phyloP scores from a whole-genome alignment of 1,284 basidiomycete genomes.

The Cystodermella granulosa region DNA sequence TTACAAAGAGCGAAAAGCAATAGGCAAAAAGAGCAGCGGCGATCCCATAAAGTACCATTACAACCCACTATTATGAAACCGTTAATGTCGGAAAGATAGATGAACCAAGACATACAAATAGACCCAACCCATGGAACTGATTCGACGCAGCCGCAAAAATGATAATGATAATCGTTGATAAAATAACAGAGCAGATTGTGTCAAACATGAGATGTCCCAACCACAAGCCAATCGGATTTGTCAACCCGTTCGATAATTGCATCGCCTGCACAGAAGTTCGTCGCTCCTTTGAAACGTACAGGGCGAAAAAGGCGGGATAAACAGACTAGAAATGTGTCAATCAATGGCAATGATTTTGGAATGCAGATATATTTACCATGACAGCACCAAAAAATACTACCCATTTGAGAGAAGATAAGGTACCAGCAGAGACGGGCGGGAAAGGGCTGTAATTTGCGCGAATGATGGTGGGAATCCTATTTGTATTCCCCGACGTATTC shows the following conservation, averaged over 20 bases:
- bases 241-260: constrained; percentile 73
- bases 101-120: constrained; percentile 48
- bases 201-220: constrained; percentile 76
- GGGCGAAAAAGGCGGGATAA: constrained; percentile 73
- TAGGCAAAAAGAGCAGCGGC: constrained; percentile 66
- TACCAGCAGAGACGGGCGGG: constrained; percentile 49
- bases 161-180: constrained; percentile 58
- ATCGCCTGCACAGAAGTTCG: constrained; percentile 69
- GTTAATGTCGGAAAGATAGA: background rate
- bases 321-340: constrained; percentile 47
- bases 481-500: constrained; percentile 33
- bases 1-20: constrained; percentile 56
- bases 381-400: constrained; percentile 62
- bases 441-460: constrained; percentile 52
- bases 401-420: constrained; percentile 62
- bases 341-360: background rate
- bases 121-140: constrained; percentile 68
- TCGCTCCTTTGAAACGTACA: constrained; percentile 69
- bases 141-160: constrained; percentile 54
- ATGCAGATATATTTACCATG: constrained; percentile 46
- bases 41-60: constrained; percentile 68
- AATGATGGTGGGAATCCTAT: constrained; percentile 46
- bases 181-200: constrained; percentile 53
- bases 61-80: constrained; percentile 47
- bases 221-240: constrained; percentile 70